Evolutionary conservation across 129 eudicot species (phyloP).

Genomic region (Artemisia argyi): DNA sequence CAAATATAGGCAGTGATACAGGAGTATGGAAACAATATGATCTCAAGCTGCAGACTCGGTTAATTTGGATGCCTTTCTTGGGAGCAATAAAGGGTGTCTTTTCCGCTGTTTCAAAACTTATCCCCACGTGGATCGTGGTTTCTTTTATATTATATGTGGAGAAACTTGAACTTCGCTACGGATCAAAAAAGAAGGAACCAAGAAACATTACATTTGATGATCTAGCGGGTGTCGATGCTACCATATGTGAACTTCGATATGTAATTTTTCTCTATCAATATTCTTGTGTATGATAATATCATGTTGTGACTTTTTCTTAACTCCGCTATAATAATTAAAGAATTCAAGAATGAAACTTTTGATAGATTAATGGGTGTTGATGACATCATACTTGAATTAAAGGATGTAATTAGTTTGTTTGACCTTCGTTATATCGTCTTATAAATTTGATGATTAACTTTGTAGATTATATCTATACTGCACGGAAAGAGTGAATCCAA

Average conservation of each 20-base stretch:
- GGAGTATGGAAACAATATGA: too few relatives aligned
- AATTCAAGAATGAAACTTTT: not conserved
- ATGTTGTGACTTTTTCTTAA: too few relatives aligned
- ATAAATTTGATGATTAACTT: not conserved
- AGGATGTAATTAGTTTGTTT: not conserved
- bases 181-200: conserved; percentile 1
- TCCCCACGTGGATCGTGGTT: too few relatives aligned
- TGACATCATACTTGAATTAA: not conserved
- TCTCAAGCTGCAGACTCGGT: too few relatives aligned
- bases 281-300: too few relatives aligned
- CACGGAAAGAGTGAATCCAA: not conserved
- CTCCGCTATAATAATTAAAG: too few relatives aligned
- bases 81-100: too few relatives aligned
- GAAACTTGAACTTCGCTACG: too few relatives aligned
- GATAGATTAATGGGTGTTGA: not conserved
- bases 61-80: too few relatives aligned
- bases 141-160: too few relatives aligned
- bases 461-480: not conserved
- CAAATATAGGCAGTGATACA: too few relatives aligned
- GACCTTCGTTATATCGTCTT: not conserved
- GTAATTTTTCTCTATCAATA: not conserved
- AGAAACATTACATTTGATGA: not conserved
- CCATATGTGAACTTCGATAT: not conserved
- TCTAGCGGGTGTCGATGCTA: not conserved
- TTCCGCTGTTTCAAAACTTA: too few relatives aligned